Base-by-base conservation (phyloP, 306 rosid species). In the Hippophae tibetana region DNA sequence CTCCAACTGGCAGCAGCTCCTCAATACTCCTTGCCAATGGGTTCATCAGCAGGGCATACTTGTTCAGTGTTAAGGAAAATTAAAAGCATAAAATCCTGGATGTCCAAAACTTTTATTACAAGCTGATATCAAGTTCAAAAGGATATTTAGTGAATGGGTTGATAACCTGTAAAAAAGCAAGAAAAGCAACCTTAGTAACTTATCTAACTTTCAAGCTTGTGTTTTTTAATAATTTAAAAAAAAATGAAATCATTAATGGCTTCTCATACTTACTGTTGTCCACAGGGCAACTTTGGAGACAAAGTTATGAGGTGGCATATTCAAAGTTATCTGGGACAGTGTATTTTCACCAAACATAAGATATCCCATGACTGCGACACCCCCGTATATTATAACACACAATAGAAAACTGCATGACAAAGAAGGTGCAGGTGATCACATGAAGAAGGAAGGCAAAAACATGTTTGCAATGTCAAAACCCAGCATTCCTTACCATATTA, bases 81-180 rank as follows among this genome's bases (percentile, higher is more conserved):
- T 31, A 59, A n/a, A 69, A 42, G 7, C 43, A 54, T 65, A 54
- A 75, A 64, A 46, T 44, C 43, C 63, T 3, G 49, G 43, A 31
- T 27, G 55, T 31, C 12, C 12, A 27, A 46, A 52, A 25, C 63
- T 56, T 65, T 62, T 57, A 47, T 42, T 51, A 56, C 53, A 0
- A 13, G 11, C 67, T 43, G 43, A 42, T 7, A 60, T 45, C 8
- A 7, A 25, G 9, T 11, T 25, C 12, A 55, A 79, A 82, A 82
- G 95, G 95, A 86, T 86, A 89, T 89, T 86, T 86, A 7, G 95
- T 84, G 64, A 84, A 72, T 0, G 97, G 97, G 54, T 73, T 80
- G 75, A 86, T 48, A 62, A 82, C 89, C 93, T 86, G 95, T 54
- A 73, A 71, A 43, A 56, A 54, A 67, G 42, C 47, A 69, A 71